Base-by-base conservation (phyloP, 2,329 filamentous ascomycete genomes). In the Exophiala sideris region DNA sequence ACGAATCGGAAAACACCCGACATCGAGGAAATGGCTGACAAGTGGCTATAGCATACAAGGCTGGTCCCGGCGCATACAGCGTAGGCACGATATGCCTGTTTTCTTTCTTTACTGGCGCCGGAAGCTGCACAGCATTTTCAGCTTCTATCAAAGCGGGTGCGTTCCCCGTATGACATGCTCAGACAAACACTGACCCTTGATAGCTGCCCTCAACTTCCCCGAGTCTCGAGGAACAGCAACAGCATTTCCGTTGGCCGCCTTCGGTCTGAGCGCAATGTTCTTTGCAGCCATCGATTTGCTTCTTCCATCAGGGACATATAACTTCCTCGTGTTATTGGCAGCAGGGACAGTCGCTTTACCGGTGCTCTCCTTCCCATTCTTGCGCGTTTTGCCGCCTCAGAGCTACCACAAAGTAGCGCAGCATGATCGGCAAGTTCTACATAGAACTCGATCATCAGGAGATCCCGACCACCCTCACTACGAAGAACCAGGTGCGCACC, bases 231-330 rank as follows among this genome's bases (percentile, higher is more conserved):
- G 94, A 51, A 96, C 92, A 3, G 94, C 94, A 5, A 97, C 94
- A 5, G 91, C 91, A 1, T 94, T 97, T 64, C 92, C 94, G 5
- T 73, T 97, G 52, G 89, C 94, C 52, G 91, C 89, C 2, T 97
- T 97, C 67, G 94, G 94, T 2, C 75, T 99, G 53, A 96, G 91
- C 68, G 94, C 94, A 50, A 94, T 99, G 73, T 95, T 97, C 76
- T 99, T 96, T 74, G 92, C 94, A 0, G 79, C 86, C 2, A 73
- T 95, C 33, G 89, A 90, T 18, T 67, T 95, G 44, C 75, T 89
- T 38, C 91, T 96, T 67, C 88, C 89, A 2, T 89, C 90, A 36
- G 84, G 95, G 65, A 94, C 91, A 1, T 86, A 87, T 51, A 81
- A 82, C 36, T 91, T 96, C 64, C 78, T 99, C 53, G 76, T 92